Evolutionary conservation across 2,329 filamentous ascomycete species (phyloP), one percentile per base, ranked within the genome.

Genomic region (Pezicula carpinea): DNA sequence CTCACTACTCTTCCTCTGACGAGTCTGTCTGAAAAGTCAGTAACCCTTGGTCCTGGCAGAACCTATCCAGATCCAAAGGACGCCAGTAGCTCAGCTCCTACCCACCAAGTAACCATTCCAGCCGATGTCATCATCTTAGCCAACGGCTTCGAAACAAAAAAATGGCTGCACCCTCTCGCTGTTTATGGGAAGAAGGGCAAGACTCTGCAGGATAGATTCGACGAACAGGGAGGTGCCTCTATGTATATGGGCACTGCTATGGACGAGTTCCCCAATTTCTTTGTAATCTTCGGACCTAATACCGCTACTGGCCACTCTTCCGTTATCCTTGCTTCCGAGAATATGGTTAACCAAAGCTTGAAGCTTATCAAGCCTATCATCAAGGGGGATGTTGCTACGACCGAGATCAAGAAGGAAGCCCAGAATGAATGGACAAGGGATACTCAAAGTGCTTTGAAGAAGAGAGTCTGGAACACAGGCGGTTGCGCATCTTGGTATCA

Each of bases 181-280:
- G 69, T 82, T 11, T 64, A 64, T 7, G 79, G 79, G 1, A 67
- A 66, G 45, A 58, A 61, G 3, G 73, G 74, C 5, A 69, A 71
- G 45, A 65, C 68, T 32, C 61, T 82, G 3, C 68, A 78, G 26
- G 67, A 77, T 36, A 63, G 74, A 0, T 82, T 78, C 72, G 67
- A 74, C 3, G 67, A 74, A 44, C 68, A 74, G 44, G 78, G 78
- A 22, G 79, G 79, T 0, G 66, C 77, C 0, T 75, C 78, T 55
- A 76, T 77, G 6, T 83, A 83, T 53, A 72, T 75, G 52, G 75
- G 76, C 6, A 74, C 72, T 7, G 75, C 77, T 2, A 72, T 81
- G 65, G 74, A 80, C 50, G 72, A 72, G 0, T 79, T 79, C 56
- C 78, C 78, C 0, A 82, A 82, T 53, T 77, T 80, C 58, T 81